Conservation (phyloP, 495 filamentous ascomycete genomes). For the Neurospora sp. region DNA sequence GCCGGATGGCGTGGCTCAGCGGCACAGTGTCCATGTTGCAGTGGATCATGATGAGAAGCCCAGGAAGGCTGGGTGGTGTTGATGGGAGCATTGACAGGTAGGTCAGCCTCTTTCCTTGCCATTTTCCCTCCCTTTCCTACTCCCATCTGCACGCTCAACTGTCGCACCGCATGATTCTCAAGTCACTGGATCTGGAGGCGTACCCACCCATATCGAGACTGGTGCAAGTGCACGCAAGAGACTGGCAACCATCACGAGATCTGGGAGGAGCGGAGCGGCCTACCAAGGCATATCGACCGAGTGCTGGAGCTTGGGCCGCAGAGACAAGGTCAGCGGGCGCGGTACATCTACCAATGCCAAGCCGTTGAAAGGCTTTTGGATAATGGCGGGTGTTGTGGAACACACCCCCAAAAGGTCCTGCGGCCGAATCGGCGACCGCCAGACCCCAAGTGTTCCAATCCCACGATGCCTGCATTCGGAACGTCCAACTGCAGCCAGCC, state of each 20-base stretch:
- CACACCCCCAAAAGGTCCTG: conserved; percentile 24
- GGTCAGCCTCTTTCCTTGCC: conserved; percentile 32
- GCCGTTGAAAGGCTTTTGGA: conserved; percentile 17
- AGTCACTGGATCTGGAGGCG: conserved; percentile 30
- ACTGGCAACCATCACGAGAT: conserved; percentile 4
- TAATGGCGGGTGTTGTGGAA: conserved; percentile 25
- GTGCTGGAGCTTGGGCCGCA: background rate
- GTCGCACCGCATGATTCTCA: conserved; percentile 30
- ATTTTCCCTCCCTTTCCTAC: conserved; percentile 4
- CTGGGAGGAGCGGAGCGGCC: background rate
- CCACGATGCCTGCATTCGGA: conserved; percentile 15
- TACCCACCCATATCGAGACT: conserved; percentile 13
- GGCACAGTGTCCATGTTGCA: conserved; percentile 63
- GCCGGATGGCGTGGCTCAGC: conserved; percentile 78
- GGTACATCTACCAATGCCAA: conserved; percentile 19
- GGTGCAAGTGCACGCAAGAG: conserved; percentile 29
- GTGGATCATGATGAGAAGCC: conserved; percentile 57
- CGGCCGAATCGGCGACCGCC: conserved; percentile 29
- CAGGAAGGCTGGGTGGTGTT: conserved; percentile 60
- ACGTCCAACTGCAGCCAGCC: conserved; percentile 14
- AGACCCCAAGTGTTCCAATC: conserved; percentile 2
- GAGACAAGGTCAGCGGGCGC: conserved; percentile 10
- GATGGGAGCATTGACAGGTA: conserved; percentile 84
- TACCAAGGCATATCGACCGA: background rate
- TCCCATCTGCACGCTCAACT: conserved; percentile 6